Percentiles rank a stretch among this genome's conserved stretches.
phyloP scores from a whole-genome alignment of 352 stramenopile species.

The Globisporangium carolinianum region DNA sequence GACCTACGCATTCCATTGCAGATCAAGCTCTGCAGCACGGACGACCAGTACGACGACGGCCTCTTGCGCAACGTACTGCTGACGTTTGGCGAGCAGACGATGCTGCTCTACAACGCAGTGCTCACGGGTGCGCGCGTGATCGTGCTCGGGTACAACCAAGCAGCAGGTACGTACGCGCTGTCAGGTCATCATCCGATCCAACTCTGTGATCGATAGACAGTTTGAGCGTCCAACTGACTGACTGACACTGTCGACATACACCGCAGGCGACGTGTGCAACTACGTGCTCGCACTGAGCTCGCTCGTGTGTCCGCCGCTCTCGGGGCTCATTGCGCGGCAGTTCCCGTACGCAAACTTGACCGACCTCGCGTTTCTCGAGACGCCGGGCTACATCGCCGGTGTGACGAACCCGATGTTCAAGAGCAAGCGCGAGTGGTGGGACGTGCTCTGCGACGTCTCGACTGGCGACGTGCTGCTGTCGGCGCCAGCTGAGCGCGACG shows the following conservation, averaged over 20 bases:
- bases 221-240: not conserved
- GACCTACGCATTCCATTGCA: constrained; percentile 60
- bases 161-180: constrained; percentile 28
- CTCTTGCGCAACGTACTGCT: constrained; percentile 58
- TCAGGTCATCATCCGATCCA: not conserved
- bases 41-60: constrained; percentile 80
- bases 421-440: constrained; percentile 88
- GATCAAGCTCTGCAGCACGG: constrained; percentile 77
- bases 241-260: not conserved
- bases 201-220: not conserved
- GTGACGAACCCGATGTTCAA: constrained; percentile 93
- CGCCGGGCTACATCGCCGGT: constrained; percentile 82
- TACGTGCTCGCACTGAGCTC: constrained; percentile 81
- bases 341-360: constrained; percentile 88
- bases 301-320: constrained; percentile 76
- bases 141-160: constrained; percentile 79
- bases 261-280: constrained; percentile 72
- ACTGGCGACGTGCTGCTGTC: constrained; percentile 72
- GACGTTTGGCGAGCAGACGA: constrained; percentile 80
- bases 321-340: constrained; percentile 71
- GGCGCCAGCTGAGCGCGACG: constrained; percentile 53
- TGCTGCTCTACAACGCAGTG: constrained; percentile 85
- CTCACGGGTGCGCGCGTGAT: constrained; percentile 71
- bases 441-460: constrained; percentile 85
- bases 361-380: constrained; percentile 81